Percentiles rank a stretch among this genome's conserved stretches.
phyloP scores from a whole-genome alignment of 352 stramenopile genomes.

The Phytopythium vexans region DNA sequence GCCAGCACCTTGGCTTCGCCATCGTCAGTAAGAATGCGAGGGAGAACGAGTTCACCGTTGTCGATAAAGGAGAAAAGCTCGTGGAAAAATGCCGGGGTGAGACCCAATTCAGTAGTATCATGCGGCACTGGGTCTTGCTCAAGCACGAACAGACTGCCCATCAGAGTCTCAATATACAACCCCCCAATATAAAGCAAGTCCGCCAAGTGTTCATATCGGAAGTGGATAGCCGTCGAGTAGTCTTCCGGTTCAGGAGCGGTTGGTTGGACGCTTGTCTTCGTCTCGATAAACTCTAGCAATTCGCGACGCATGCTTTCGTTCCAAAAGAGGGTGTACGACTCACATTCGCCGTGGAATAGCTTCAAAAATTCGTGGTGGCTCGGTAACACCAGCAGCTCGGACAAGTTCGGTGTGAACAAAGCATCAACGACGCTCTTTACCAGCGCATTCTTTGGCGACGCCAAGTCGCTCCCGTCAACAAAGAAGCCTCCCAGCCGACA shows the following conservation, averaged over 20 bases:
- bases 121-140: slow-evolving; percentile 44
- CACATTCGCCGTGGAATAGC: slow-evolving; percentile 72
- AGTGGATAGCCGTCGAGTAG: slow-evolving; percentile 48
- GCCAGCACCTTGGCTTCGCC: slow-evolving; percentile 25
- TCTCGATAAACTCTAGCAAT: slow-evolving; percentile 44
- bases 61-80: slow-evolving; percentile 81
- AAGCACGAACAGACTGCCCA: slow-evolving; percentile 64
- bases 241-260: slow-evolving; percentile 26
- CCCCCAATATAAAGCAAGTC: slow-evolving; percentile 63
- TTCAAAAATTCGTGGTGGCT: slow-evolving; percentile 84
- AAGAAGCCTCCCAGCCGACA: slow-evolving; percentile 71
- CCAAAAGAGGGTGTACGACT: slow-evolving; percentile 83
- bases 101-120: slow-evolving; percentile 42
- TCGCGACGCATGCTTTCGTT: slow-evolving; percentile 74
- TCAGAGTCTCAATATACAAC: slow-evolving; percentile 75
- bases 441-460: slow-evolving; percentile 33
- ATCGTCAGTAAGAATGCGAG: slow-evolving; percentile 23
- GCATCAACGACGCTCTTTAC: slow-evolving; percentile 47
- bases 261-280: slow-evolving; percentile 35
- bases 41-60: slow-evolving; percentile 45
- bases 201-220: slow-evolving; percentile 68
- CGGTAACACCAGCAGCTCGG: slow-evolving; percentile 48
- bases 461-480: slow-evolving; percentile 41
- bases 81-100: slow-evolving; percentile 65
- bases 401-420: slow-evolving; percentile 75